phyloP scores from a whole-genome alignment of 306 rosid species.

The Vicia villosa region DNA sequence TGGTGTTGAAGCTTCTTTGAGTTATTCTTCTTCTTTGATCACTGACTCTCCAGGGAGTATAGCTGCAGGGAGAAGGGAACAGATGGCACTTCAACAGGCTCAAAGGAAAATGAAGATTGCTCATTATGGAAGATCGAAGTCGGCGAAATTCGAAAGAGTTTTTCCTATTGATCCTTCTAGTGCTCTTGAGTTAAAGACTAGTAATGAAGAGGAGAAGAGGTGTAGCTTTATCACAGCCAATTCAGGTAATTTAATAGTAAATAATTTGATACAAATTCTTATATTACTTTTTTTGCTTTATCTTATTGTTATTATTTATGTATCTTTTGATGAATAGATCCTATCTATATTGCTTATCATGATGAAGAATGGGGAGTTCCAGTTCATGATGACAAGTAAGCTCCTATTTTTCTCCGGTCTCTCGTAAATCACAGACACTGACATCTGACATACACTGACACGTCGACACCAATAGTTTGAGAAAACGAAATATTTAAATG shows the following conservation, averaged over 20 bases:
- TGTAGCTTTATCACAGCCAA: conserved; percentile 92
- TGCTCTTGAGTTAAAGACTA: conserved; percentile 36
- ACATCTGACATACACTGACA: neutral
- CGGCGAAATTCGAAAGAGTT: conserved; percentile 76
- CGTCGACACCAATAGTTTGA: neutral
- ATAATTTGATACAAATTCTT: neutral
- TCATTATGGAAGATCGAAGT: conserved; percentile 96
- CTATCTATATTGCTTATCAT: conserved; percentile 94
- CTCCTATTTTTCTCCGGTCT: conserved; percentile 22
- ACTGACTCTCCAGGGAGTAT: conserved; percentile 95
- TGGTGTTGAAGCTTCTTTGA: conserved; percentile 59
- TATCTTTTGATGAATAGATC: conserved; percentile 58
- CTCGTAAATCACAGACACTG: neutral
- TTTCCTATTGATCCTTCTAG: conserved; percentile 52
- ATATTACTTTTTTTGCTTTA: conserved; percentile 6
- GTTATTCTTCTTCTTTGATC: conserved; percentile 76
- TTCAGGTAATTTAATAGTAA: conserved; percentile 55
- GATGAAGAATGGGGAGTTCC: conserved; percentile 99
- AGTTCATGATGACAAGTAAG: conserved; percentile 96
- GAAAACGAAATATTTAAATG: neutral
- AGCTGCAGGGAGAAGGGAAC: conserved; percentile 92
- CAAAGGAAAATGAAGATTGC: conserved; percentile 91
- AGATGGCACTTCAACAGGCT: conserved; percentile 84
- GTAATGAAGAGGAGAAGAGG: conserved; percentile 63
- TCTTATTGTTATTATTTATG: conserved; percentile 6